Evolutionary conservation across 306 rosid genomes (phyloP).

Genomic region (Glycine tomentella): DNA sequence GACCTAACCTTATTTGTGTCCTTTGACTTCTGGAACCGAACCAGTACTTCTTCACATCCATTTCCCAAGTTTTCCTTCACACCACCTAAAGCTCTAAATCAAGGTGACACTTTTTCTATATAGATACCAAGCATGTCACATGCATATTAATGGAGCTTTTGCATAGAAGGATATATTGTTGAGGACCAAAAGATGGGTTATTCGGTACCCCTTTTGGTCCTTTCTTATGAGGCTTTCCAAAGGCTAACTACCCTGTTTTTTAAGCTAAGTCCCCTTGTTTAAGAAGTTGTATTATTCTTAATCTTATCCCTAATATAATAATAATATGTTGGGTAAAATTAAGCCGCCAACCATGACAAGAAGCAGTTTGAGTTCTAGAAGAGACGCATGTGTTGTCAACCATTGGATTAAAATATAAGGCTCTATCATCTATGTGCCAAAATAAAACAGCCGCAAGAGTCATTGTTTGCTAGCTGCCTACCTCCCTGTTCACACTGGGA

Average conservation of each 20-base stretch:
- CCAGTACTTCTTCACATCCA: constrained; percentile 65
- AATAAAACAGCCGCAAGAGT: constrained; percentile 51
- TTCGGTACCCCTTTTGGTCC: too few species aligned
- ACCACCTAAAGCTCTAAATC: constrained; percentile 9
- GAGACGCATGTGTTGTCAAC: neutral
- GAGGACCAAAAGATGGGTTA: too few species aligned
- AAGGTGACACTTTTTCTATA: neutral
- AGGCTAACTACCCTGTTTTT: constrained; percentile 13
- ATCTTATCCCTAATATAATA: constrained; percentile 38
- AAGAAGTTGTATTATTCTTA: neutral
- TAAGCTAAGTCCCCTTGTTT: too few species aligned
- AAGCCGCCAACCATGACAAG: constrained; percentile 16
- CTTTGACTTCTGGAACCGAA: constrained; percentile 48
- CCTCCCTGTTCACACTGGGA: neutral
- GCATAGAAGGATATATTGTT: too few species aligned
- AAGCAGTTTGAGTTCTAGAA: constrained; percentile 27
- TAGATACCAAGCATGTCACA: neutral
- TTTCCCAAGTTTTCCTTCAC: constrained; percentile 33
- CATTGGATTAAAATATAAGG: neutral
- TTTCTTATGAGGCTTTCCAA: too few species aligned
- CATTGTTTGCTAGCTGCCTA: constrained; percentile 51
- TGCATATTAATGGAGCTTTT: constrained; percentile 10
- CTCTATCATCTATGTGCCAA: constrained; percentile 31
- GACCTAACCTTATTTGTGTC: constrained; percentile 57
- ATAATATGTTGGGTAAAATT: constrained; percentile 1